Evolutionary conservation across 2,329 filamentous ascomycete species (phyloP).

Genomic region (Trichoderma arundinaceum): DNA sequence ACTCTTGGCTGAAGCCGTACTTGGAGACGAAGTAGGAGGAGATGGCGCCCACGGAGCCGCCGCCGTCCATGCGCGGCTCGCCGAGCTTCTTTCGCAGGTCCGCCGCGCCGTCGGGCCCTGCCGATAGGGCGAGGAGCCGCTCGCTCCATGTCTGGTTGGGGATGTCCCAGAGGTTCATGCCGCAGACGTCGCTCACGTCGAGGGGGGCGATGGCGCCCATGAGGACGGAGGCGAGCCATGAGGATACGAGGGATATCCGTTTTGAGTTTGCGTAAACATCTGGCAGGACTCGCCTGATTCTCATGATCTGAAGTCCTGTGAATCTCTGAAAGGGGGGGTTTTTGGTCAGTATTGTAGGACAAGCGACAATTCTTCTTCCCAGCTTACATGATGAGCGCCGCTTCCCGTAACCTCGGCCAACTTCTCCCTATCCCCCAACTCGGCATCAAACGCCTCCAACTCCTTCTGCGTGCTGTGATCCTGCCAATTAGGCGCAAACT

Average conservation of each 20-base stretch:
- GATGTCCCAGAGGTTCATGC: slow-evolving; percentile 97
- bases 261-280: slow-evolving; percentile 79
- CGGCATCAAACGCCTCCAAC: slow-evolving; percentile 84
- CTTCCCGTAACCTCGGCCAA: slow-evolving; percentile 86
- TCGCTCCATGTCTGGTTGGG: slow-evolving; percentile 74
- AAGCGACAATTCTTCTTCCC: slow-evolving; percentile 20
- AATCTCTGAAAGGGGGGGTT: slow-evolving; percentile 67
- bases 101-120: slow-evolving; percentile 64
- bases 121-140: slow-evolving; percentile 74
- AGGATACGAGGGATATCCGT: slow-evolving; percentile 91
- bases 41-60: slow-evolving; percentile 75
- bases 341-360: slow-evolving; percentile 1
- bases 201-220: slow-evolving; percentile 85
- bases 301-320: slow-evolving; percentile 94
- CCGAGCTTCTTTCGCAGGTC: slow-evolving; percentile 81
- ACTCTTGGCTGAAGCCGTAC: slow-evolving; percentile 77
- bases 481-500: slow-evolving; percentile 96
- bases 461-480: slow-evolving; percentile 93
- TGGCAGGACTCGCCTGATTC: slow-evolving; percentile 80
- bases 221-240: slow-evolving; percentile 90
- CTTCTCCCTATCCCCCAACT: slow-evolving; percentile 67
- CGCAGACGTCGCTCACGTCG: slow-evolving; percentile 92
- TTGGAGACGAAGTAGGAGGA: slow-evolving; percentile 77
- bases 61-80: slow-evolving; percentile 78
- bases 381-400: slow-evolving; percentile 88